Evolutionary conservation across 768 basidiomycete genomes (phyloP).

Genomic region (Amanita brunnescens): DNA sequence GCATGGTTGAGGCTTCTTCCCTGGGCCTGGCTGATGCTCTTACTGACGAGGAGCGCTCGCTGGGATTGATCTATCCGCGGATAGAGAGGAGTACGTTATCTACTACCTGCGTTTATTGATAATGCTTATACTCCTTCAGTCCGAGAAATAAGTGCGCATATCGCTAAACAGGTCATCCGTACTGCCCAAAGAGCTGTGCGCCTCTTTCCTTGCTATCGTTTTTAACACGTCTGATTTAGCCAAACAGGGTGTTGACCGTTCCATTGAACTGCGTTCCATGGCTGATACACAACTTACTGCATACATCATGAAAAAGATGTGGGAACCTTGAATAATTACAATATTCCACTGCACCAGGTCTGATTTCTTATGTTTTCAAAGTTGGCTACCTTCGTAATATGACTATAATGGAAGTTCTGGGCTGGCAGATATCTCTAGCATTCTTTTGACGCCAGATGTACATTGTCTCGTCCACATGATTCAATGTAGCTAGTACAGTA

Average conservation of each 20-base stretch:
- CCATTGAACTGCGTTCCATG: conserved; percentile 43
- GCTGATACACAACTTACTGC: conserved; percentile 44
- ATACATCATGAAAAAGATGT: conserved; percentile 62
- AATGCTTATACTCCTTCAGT: conserved; percentile 25
- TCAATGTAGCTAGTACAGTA: too few species aligned
- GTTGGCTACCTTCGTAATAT: neutral
- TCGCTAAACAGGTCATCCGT: conserved; percentile 70
- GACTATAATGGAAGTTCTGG: too few species aligned
- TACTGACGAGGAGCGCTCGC: conserved; percentile 54
- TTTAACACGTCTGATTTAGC: conserved; percentile 6
- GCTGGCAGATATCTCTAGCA: too few species aligned
- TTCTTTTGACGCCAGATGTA: too few species aligned
- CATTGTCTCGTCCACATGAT: too few species aligned
- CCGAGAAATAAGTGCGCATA: conserved; percentile 72
- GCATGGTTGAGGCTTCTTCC: conserved; percentile 85
- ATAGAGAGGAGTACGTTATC: conserved; percentile 52
- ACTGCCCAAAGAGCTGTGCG: conserved; percentile 69
- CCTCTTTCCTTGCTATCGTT: conserved; percentile 7
- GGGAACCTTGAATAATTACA: conserved; percentile 39
- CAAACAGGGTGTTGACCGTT: conserved; percentile 45
- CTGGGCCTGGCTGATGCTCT: conserved; percentile 72
- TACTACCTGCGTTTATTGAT: neutral
- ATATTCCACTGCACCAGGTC: neutral
- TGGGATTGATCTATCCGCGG: conserved; percentile 74
- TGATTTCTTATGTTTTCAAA: conserved; percentile 3